Evolutionary conservation across 1,139 yeast genomes (phyloP).

Genomic region (Magnusiomyces starmeri): DNA sequence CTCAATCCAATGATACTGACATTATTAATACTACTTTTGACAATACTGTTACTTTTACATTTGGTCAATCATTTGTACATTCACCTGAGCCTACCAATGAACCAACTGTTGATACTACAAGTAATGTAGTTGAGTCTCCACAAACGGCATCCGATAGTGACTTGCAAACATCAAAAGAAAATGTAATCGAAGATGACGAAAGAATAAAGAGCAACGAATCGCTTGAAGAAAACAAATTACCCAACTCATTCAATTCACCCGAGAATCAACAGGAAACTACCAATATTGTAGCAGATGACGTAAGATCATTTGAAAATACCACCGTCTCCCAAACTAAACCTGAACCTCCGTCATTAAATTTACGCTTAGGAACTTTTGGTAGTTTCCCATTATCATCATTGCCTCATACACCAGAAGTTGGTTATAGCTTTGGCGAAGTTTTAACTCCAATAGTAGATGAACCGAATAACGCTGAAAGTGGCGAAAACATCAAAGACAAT

Average conservation of each 20-base stretch:
- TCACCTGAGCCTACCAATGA: conserved; percentile 22
- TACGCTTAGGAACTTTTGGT: not conserved
- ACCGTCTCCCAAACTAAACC: not conserved
- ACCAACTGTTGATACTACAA: too few relatives aligned
- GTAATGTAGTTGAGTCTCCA: too few relatives aligned
- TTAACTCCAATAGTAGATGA: too few relatives aligned
- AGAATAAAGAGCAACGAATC: too few relatives aligned
- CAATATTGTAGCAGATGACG: not conserved
- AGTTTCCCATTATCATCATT: not conserved
- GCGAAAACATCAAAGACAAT: too few relatives aligned
- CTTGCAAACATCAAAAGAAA: too few relatives aligned
- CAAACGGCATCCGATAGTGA: too few relatives aligned
- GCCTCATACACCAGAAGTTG: not conserved
- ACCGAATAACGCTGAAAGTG: too few relatives aligned
- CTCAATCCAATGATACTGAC: not conserved
- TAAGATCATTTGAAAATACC: not conserved
- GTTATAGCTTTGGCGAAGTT: not conserved
- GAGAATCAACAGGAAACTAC: not conserved
- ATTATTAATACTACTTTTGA: not conserved
- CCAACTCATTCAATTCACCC: not conserved
- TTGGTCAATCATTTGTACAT: conserved; percentile 1
- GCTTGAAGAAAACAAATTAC: too few relatives aligned
- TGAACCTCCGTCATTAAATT: not conserved
- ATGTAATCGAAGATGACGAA: too few relatives aligned
- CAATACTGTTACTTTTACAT: conserved; percentile 5